phyloP scores from a whole-genome alignment of 805 yeast species.

The Myxozyma geophila region DNA sequence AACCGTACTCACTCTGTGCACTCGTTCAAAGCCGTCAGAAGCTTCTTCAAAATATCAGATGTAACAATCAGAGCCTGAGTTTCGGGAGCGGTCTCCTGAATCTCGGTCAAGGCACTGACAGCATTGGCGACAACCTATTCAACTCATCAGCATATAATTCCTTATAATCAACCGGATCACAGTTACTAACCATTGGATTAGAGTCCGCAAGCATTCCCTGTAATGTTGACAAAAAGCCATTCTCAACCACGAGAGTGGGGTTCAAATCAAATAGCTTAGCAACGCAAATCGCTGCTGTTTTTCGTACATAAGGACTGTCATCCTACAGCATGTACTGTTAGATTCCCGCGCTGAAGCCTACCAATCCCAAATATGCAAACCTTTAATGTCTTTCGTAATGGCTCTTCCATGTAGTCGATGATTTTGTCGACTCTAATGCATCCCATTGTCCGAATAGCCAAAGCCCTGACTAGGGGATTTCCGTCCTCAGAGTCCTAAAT shows the following conservation, averaged over 20 bases:
- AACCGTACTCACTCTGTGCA: conserved; percentile 70
- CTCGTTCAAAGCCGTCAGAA: conserved; percentile 86
- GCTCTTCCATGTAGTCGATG: conserved; percentile 92
- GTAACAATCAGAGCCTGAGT: conserved; percentile 53
- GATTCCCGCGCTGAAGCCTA: not conserved
- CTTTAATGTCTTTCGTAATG: conserved; percentile 76
- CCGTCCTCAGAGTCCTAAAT: conserved; percentile 85
- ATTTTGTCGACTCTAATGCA: conserved; percentile 94
- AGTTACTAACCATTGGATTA: conserved; percentile 75
- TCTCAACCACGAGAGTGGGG: conserved; percentile 78
- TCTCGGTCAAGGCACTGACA: conserved; percentile 81
- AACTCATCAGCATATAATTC: not conserved
- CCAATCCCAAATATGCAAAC: conserved; percentile 5
- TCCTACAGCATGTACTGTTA: conserved; percentile 49
- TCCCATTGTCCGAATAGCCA: conserved; percentile 98
- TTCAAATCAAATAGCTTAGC: conserved; percentile 91
- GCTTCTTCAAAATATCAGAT: conserved; percentile 53
- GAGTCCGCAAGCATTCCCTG: conserved; percentile 74
- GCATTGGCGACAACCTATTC: conserved; percentile 79
- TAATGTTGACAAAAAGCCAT: conserved; percentile 77
- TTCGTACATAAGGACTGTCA: conserved; percentile 96
- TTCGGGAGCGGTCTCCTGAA: conserved; percentile 66
- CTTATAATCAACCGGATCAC: not conserved
- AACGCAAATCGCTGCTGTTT: conserved; percentile 96
- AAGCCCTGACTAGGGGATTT: conserved; percentile 91